Evolutionary conservation across 139 green algal species (phyloP), one percentile per base, ranked within the genome.

Genomic region (Tetraselmis chui): DNA sequence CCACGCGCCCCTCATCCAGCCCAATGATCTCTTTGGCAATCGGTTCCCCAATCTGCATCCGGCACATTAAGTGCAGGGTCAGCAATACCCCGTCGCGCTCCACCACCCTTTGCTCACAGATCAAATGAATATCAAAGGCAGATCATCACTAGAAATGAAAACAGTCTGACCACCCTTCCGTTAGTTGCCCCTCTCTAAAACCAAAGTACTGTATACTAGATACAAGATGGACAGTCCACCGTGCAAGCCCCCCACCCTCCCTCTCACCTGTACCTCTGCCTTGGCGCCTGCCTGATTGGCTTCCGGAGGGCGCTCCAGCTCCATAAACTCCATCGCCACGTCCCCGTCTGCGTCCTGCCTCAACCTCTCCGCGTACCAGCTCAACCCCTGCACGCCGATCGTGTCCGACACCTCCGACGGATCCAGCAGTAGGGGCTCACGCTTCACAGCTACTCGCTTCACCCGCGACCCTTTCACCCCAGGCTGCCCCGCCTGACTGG

Each of bases 351-450:
- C 30, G 29, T 80, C 76, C 76, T 67, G 29, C 28, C 28, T 2
- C 29, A 80, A 28, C 29, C 76, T 30, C 5, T 30, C 76, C 25
- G 31, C 59, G 76, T 59, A 80, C 76, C 76, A 80, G 29, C 30
- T 27, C 30, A 80, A 30, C 5, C 76, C 76, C 76, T 80, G 76
- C 45, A 67, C 45, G 11, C 45, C 45, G 18, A 67, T 67, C 11
- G 18, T 18, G 45, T 18, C 45, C 5, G 45, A 67, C 45, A 67
- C 5, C 45, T 67, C 45, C 11, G 45, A 67, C 11, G 45, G 45
- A 18, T 67, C 45, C 45, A 67, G 45, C 45, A 67, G 45, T 18
- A 67, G 45, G 11, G 45, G 45, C 45, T 67, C 45, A 18, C 45
- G 45, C 45, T 67, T 67, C 11, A 67, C 45, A 5, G 45, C 45